Evolutionary conservation across 148 eudicot genomes (phyloP).

Genomic region (Mesembryanthemum crystallinum): DNA sequence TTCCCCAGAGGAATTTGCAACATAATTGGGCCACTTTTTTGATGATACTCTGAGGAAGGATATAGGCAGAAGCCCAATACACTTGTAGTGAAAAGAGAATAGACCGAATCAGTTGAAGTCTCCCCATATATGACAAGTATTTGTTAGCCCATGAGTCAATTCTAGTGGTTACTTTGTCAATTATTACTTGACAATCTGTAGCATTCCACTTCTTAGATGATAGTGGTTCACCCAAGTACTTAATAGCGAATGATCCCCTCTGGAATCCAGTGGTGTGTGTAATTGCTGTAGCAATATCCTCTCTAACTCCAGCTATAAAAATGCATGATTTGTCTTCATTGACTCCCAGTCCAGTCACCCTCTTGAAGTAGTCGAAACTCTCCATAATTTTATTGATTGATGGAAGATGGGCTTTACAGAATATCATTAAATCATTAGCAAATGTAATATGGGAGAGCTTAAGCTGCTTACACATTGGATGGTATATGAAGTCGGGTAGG

Average conservation of each 20-base stretch:
- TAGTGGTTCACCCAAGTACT: background rate
- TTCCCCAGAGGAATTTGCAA: background rate
- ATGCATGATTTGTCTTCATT: background rate
- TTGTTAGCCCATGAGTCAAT: background rate
- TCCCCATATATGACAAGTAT: background rate
- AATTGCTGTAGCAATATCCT: background rate
- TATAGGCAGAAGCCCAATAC: background rate
- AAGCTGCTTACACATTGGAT: background rate
- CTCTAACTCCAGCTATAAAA: background rate
- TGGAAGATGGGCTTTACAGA: background rate
- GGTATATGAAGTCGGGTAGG: background rate
- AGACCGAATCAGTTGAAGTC: background rate
- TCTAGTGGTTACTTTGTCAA: background rate
- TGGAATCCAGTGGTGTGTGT: background rate
- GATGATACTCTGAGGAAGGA: background rate
- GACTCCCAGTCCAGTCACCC: background rate
- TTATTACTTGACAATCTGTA: no score
- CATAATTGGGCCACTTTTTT: background rate
- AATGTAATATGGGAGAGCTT: background rate
- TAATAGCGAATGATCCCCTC: background rate
- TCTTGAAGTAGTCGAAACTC: background rate
- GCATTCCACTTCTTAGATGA: background rate
- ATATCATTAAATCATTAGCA: slow-evolving; percentile 8
- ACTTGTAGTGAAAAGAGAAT: background rate
- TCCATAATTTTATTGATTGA: background rate